phyloP scores from a whole-genome alignment of 441 rosid species.

The Croton setiger region DNA sequence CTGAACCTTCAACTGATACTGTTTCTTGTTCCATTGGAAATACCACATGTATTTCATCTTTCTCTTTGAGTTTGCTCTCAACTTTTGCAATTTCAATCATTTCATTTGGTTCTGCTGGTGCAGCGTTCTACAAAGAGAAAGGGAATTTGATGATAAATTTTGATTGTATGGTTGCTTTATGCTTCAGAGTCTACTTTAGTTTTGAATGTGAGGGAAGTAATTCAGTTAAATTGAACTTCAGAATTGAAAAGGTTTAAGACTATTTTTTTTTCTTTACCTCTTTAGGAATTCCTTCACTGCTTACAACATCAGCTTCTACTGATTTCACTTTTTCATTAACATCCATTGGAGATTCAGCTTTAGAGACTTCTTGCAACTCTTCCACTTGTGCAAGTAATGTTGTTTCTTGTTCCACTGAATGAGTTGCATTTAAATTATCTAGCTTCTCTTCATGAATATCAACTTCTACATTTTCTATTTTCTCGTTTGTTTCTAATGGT shows the following conservation, averaged over 20 bases:
- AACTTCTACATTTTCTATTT: conserved; percentile 18
- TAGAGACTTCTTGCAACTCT: conserved; percentile 16
- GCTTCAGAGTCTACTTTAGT: not conserved
- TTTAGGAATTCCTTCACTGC: not conserved
- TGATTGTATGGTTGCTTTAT: not conserved
- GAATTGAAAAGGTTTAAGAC: conserved; percentile 21
- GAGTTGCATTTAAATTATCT: conserved; percentile 14
- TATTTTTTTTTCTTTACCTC: conserved; percentile 24
- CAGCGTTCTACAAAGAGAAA: conserved; percentile 7
- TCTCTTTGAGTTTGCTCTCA: conserved; percentile 12
- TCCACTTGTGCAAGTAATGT: conserved; percentile 9
- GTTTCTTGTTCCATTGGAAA: conserved; percentile 23
- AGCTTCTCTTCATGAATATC: conserved; percentile 11
- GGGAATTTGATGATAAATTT: not conserved
- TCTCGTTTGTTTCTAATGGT: conserved; percentile 16
- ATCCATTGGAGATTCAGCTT: conserved; percentile 25
- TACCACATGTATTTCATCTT: conserved; percentile 13
- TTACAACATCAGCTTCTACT: not conserved
- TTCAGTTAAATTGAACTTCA: conserved; percentile 8
- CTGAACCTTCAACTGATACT: conserved; percentile 5
- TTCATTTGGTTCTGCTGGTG: conserved; percentile 20
- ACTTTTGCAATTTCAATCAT: conserved; percentile 16
- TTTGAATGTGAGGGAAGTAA: not conserved
- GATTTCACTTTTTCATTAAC: conserved; percentile 23
- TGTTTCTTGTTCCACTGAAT: conserved; percentile 21